phyloP scores from a whole-genome alignment of 352 stramenopile species.

The Globisporangium echinulatum region DNA sequence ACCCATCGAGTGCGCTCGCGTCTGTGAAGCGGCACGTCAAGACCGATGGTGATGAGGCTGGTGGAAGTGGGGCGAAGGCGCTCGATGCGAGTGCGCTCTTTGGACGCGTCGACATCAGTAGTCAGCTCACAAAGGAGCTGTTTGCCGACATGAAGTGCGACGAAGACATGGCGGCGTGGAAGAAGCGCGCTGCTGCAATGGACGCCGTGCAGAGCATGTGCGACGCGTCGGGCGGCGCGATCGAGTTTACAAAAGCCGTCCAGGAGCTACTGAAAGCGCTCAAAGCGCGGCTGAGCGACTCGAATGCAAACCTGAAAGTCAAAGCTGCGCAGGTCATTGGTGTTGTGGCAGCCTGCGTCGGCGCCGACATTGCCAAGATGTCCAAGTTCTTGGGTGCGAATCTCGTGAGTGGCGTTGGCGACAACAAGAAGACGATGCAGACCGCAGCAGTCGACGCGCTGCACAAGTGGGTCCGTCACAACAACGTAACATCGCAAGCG shows the following conservation, averaged over 20 bases:
- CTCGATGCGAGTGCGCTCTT: slow-evolving; percentile 54
- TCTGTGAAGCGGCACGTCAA: slow-evolving; percentile 69
- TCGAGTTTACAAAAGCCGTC: slow-evolving; percentile 81
- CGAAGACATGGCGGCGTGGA: slow-evolving; percentile 80
- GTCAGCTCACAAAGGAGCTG: slow-evolving; percentile 82
- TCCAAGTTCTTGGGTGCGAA: slow-evolving; percentile 70
- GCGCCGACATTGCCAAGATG: slow-evolving; percentile 71
- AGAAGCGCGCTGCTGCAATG: slow-evolving; percentile 80
- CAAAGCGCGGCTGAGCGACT: slow-evolving; percentile 77
- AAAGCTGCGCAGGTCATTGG: slow-evolving; percentile 82
- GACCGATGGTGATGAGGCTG: slow-evolving; percentile 41
- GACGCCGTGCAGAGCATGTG: slow-evolving; percentile 74
- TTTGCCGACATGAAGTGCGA: slow-evolving; percentile 83
- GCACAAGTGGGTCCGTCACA: slow-evolving; percentile 82
- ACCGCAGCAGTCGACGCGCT: slow-evolving; percentile 64
- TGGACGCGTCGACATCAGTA: slow-evolving; percentile 69
- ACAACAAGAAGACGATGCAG: slow-evolving; percentile 90
- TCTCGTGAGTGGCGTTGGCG: slow-evolving; percentile 62
- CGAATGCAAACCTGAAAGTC: slow-evolving; percentile 84
- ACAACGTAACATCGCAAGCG: slow-evolving; percentile 41
- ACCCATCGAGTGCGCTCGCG: slow-evolving; percentile 44
- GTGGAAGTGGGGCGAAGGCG: slow-evolving; percentile 17
- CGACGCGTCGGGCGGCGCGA: slow-evolving; percentile 61
- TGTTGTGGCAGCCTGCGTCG: slow-evolving; percentile 66
- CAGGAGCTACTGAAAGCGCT: slow-evolving; percentile 68